Evolutionary conservation across 2,329 filamentous ascomycete species (phyloP).

Genomic region (Coccinonectria pachysandricola): DNA sequence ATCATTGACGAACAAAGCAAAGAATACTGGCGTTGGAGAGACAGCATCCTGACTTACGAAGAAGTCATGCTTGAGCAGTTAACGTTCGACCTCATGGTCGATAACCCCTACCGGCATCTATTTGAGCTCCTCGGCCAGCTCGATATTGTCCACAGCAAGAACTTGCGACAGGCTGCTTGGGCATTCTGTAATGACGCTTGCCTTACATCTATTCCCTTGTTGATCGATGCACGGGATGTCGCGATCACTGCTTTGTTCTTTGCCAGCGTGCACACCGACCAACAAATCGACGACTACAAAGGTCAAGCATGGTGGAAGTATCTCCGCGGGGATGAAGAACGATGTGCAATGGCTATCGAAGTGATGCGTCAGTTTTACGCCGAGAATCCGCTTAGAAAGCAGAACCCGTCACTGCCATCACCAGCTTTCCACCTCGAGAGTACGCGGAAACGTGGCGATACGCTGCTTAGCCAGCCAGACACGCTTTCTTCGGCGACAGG

Average conservation of each 20-base stretch:
- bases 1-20: conserved; percentile 94
- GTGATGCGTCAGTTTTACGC: conserved; percentile 61
- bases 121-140: conserved; percentile 71
- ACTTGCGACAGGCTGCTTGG: conserved; percentile 78
- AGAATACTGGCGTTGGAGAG: conserved; percentile 96
- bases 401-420: conserved; percentile 42
- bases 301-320: conserved; percentile 82
- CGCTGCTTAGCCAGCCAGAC: conserved; percentile 30
- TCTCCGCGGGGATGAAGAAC: conserved; percentile 58
- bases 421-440: conserved; percentile 47
- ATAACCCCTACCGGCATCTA: conserved; percentile 77
- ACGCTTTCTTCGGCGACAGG: conserved; percentile 37
- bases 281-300: conserved; percentile 65
- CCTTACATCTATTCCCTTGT: conserved; percentile 72
- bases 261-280: conserved; percentile 62
- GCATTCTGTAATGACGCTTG: conserved; percentile 87
- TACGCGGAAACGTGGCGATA: conserved; percentile 40
- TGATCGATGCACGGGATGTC: conserved; percentile 70
- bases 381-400: conserved; percentile 52
- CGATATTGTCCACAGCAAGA: conserved; percentile 67
- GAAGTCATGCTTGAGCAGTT: conserved; percentile 84
- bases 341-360: conserved; percentile 64
- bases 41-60: conserved; percentile 86
- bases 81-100: conserved; percentile 87
- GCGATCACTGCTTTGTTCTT: conserved; percentile 83